Conservation (phyloP, 1,284 basidiomycete genomes). For the Meripilus lineatus region DNA sequence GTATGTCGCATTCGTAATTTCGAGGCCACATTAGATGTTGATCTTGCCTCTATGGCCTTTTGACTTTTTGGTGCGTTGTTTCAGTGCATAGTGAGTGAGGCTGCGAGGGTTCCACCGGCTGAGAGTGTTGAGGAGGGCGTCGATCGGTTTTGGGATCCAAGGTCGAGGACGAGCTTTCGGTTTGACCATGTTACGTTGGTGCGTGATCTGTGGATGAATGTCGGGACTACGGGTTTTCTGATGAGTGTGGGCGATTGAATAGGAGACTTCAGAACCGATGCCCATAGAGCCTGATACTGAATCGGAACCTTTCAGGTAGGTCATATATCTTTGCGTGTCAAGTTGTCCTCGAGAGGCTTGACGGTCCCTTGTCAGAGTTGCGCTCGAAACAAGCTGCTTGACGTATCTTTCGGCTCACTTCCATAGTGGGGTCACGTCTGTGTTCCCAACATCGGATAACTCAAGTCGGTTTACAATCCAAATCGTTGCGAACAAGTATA, state of each 20-base stretch:
- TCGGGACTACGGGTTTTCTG: neutral
- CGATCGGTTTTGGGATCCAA: slow-evolving; percentile 78
- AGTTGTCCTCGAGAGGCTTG: slow-evolving; percentile 1
- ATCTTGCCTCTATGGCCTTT: neutral
- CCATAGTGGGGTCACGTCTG: slow-evolving; percentile 64
- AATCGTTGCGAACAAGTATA: slow-evolving; percentile 91
- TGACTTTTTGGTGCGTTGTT: neutral
- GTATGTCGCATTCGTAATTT: slow-evolving; percentile 36
- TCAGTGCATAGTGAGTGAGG: slow-evolving; percentile 75
- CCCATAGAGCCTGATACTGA: slow-evolving; percentile 56
- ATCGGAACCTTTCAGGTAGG: slow-evolving; percentile 74
- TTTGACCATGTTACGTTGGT: slow-evolving; percentile 83
- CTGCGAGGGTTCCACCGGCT: slow-evolving; percentile 39
- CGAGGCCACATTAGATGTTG: no score
- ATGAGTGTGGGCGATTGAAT: slow-evolving; percentile 1
- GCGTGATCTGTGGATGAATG: slow-evolving; percentile 24
- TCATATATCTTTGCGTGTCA: slow-evolving; percentile 5
- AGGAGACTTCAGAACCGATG: slow-evolving; percentile 77
- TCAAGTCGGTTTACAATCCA: slow-evolving; percentile 63
- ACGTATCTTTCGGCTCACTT: slow-evolving; percentile 78
- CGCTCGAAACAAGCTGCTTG: slow-evolving; percentile 64
- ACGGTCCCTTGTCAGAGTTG: slow-evolving; percentile 39
- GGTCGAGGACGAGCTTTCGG: slow-evolving; percentile 69
- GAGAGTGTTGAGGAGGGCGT: slow-evolving; percentile 26
- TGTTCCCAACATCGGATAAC: slow-evolving; percentile 51